Percentiles rank a stretch among this genome's conserved stretches.
These are phyloP conservation scores for Nannochloropsis granulata DNA, from an alignment of 108 stramenopile species.

Conservation along the genomic window DNA sequence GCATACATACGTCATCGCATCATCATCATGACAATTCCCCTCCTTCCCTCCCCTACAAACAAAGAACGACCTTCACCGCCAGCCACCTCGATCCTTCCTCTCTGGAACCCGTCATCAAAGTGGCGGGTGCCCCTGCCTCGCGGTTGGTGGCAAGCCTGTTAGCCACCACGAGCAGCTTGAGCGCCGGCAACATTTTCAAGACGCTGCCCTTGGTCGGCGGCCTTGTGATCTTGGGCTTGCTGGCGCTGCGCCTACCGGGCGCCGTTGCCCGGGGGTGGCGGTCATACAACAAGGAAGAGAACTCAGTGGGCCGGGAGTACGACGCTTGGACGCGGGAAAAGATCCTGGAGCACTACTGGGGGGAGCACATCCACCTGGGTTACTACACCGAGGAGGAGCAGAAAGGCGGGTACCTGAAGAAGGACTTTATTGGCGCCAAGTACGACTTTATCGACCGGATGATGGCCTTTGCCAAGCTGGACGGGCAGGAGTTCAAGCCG, in stretches of 20 bases:
- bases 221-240: not conserved
- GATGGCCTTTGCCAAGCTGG: conserved; percentile 60
- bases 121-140: not conserved
- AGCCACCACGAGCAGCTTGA: not conserved
- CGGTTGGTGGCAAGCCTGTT: not conserved
- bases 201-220: not conserved
- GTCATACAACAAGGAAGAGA: conserved; percentile 44
- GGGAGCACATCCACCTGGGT: conserved; percentile 94
- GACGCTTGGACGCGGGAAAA: conserved; percentile 83
- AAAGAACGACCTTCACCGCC: not conserved
- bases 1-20: too few species aligned
- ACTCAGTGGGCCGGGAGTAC: conserved; percentile 63
- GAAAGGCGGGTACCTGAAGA: conserved; percentile 40
- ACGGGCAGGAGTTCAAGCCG: conserved; percentile 25
- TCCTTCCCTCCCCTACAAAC: too few species aligned
- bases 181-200: not conserved
- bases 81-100: not conserved
- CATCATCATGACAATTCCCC: too few species aligned
- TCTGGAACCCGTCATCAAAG: not conserved
- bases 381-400: conserved; percentile 59
- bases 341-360: conserved; percentile 96
- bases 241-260: not conserved
- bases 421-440: conserved; percentile 79
- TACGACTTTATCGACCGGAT: conserved; percentile 93
- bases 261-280: conserved; percentile 13